Percentiles rank a stretch among this genome's conserved stretches.
Conservation (phyloP, 768 basidiomycete genomes). For the Hygrophorus pudorinus region DNA sequence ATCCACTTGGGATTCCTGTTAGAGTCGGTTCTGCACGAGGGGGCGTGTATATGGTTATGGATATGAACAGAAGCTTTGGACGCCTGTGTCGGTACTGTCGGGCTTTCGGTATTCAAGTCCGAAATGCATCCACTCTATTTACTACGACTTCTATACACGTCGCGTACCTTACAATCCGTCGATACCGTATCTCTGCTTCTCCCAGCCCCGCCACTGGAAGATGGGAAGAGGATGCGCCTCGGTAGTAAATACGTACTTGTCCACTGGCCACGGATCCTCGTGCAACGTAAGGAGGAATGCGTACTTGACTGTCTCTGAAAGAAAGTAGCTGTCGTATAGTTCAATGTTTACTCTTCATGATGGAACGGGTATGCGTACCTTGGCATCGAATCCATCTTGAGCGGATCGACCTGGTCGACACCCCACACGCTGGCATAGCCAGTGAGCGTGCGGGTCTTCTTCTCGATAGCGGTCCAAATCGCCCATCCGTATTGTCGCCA, state of each 20-base stretch:
- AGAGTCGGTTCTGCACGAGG: too few species aligned
- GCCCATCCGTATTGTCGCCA: constrained; percentile 69
- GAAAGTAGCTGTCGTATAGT: constrained; percentile 2
- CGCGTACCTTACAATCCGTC: too few species aligned
- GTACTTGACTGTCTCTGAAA: constrained; percentile 35
- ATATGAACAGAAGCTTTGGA: too few species aligned
- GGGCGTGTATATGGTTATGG: too few species aligned
- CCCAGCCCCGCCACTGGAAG: constrained; percentile 50
- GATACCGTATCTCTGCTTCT: constrained; percentile 18
- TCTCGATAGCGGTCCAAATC: constrained; percentile 59
- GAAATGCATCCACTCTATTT: too few species aligned
- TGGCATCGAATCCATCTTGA: not conserved
- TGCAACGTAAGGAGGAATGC: constrained; percentile 59
- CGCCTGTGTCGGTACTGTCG: too few species aligned
- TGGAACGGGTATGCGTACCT: not conserved
- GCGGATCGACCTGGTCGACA: constrained; percentile 26
- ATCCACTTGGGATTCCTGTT: too few species aligned
- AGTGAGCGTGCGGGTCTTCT: constrained; percentile 40
- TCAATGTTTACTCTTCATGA: not conserved
- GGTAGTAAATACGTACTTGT: constrained; percentile 51
- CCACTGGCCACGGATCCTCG: constrained; percentile 42
- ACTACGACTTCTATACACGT: too few species aligned
- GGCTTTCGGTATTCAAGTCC: too few species aligned
- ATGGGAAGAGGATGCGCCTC: constrained; percentile 73
- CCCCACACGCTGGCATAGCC: constrained; percentile 54